Evolutionary conservation across 2,329 filamentous ascomycete genomes (phyloP).

Genomic region (Hymenoscyphus scutula): DNA sequence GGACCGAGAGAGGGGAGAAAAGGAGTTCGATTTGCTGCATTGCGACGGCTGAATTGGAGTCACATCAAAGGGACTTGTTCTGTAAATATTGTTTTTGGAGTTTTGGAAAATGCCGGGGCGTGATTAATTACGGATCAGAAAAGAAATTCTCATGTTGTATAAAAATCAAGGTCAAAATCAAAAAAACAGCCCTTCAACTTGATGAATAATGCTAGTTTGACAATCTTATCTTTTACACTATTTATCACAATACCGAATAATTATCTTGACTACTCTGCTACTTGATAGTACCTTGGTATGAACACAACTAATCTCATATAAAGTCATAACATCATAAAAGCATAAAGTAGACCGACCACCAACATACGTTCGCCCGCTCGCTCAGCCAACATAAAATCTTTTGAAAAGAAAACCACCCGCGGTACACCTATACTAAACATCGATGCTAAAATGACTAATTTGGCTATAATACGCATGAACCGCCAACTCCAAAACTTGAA

Average conservation of each 20-base stretch:
- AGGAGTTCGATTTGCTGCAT: background rate
- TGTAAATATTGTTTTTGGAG: background rate
- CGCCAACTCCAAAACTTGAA: constrained; percentile 64
- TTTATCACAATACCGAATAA: background rate
- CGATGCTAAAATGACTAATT: constrained; percentile 70
- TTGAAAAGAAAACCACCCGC: background rate
- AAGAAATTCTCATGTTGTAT: background rate
- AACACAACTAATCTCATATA: constrained; percentile 14
- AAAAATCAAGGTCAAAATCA: background rate
- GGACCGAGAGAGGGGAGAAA: no score
- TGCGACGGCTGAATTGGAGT: background rate
- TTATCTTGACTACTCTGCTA: background rate
- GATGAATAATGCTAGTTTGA: background rate
- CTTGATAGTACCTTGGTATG: constrained; percentile 3
- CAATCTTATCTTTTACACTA: background rate
- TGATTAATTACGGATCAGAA: background rate
- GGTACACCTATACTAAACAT: constrained; percentile 47
- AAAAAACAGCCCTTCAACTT: background rate
- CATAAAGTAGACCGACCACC: constrained; percentile 1
- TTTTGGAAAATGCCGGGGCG: background rate
- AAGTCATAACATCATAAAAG: constrained; percentile 25
- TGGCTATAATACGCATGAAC: constrained; percentile 72
- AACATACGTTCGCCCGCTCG: background rate
- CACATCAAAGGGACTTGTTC: background rate
- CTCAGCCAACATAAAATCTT: background rate